Evolutionary conservation across 768 basidiomycete genomes (phyloP).

Genomic region (Termitomyces sp.): DNA sequence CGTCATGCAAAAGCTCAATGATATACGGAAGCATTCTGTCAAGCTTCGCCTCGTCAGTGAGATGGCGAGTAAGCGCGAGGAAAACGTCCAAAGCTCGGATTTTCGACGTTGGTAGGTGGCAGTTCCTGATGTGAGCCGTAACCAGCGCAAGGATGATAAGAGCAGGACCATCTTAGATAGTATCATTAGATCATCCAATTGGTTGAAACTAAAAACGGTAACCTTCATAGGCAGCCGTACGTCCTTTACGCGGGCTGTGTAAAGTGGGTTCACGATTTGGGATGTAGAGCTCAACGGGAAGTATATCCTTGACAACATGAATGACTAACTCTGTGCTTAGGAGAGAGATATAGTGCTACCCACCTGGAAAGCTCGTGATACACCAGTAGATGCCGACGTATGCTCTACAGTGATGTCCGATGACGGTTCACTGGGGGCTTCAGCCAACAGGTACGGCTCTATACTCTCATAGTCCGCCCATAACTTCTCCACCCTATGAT

Average conservation of each 20-base stretch:
- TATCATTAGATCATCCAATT: background rate
- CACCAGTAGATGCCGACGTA: slow-evolving; percentile 28
- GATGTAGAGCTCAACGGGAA: slow-evolving; percentile 73
- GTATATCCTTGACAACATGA: slow-evolving; percentile 48
- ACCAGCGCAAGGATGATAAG: slow-evolving; percentile 84
- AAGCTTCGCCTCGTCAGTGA: slow-evolving; percentile 93
- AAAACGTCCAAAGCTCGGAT: slow-evolving; percentile 83
- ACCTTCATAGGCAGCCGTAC: slow-evolving; percentile 63
- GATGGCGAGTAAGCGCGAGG: slow-evolving; percentile 69
- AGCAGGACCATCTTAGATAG: slow-evolving; percentile 72
- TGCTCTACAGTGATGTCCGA: slow-evolving; percentile 58
- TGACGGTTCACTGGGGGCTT: slow-evolving; percentile 38
- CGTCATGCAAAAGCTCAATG: slow-evolving; percentile 84
- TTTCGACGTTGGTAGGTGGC: slow-evolving; percentile 79
- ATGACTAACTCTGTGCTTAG: background rate
- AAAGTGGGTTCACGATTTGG: slow-evolving; percentile 65
- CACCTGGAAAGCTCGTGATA: slow-evolving; percentile 60
- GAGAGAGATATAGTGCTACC: slow-evolving; percentile 6
- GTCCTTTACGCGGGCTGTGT: slow-evolving; percentile 24
- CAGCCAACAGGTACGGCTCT: slow-evolving; percentile 60
- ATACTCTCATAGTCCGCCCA: slow-evolving; percentile 86
- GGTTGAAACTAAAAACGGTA: background rate
- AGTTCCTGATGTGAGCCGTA: slow-evolving; percentile 87
- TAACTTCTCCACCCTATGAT: slow-evolving; percentile 75
- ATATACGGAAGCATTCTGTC: slow-evolving; percentile 92